These are phyloP conservation scores for Petasospora rhodanensis DNA, from an alignment of 1,139 yeast genomes.

Conservation along the genomic window DNA sequence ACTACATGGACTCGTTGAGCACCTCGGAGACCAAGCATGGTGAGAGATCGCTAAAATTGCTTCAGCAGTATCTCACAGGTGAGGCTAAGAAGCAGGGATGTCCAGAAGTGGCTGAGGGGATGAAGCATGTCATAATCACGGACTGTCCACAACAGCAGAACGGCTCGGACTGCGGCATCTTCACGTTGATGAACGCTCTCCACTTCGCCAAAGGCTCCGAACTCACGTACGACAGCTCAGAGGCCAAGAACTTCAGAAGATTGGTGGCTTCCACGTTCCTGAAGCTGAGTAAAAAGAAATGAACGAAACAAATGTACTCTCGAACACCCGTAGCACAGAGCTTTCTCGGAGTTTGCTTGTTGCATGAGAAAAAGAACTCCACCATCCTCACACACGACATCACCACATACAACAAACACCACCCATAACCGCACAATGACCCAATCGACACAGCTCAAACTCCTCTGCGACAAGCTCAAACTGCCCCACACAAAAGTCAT, in stretches of 20 bases:
- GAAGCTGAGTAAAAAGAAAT: background rate
- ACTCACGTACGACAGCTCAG: constrained; percentile 58
- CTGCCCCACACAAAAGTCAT: constrained; percentile 17
- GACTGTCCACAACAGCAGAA: constrained; percentile 82
- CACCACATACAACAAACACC: too few species aligned
- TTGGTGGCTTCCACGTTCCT: constrained; percentile 52
- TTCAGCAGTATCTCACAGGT: constrained; percentile 57
- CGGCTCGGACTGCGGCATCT: constrained; percentile 95
- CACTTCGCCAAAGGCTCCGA: constrained; percentile 46
- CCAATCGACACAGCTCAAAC: too few species aligned
- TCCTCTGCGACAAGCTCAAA: too few species aligned
- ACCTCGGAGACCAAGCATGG: constrained; percentile 46
- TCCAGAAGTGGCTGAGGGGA: constrained; percentile 29
- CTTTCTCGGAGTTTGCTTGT: too few species aligned
- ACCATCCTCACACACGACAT: too few species aligned
- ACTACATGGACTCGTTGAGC: constrained; percentile 72
- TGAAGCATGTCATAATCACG: constrained; percentile 31
- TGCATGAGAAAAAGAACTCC: too few species aligned
- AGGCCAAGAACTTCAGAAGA: constrained; percentile 65
- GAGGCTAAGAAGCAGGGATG: constrained; percentile 46
- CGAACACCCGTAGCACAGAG: too few species aligned
- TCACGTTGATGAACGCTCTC: constrained; percentile 75
- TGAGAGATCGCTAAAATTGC: constrained; percentile 45
- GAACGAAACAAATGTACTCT: too few species aligned
- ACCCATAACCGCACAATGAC: too few species aligned